A percentile compares a stretch with the other conserved stretches of the same genome.
phyloP scores from a whole-genome alignment of 306 rosid species.

The Malus asiatica region DNA sequence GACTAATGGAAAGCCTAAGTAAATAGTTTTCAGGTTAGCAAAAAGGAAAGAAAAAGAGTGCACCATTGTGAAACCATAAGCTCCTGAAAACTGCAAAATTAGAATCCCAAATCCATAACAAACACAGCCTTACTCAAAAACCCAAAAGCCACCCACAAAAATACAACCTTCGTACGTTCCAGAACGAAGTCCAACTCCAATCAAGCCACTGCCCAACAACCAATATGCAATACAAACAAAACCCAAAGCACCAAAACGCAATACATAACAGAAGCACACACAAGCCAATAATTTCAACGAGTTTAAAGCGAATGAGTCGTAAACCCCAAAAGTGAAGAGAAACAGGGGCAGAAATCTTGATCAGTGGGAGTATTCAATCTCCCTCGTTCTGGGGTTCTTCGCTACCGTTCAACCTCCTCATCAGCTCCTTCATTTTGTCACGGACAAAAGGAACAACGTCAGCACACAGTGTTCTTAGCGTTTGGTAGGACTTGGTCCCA shows the following conservation, averaged over 20 bases:
- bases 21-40: conserved; percentile 15
- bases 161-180: neutral
- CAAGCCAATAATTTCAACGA: neutral
- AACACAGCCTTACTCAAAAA: conserved; percentile 3
- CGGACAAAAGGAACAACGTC: fast-evolving
- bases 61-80: conserved; percentile 8
- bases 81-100: conserved; percentile 7
- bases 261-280: conserved; percentile 3
- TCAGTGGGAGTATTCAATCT: neutral
- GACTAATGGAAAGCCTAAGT: neutral
- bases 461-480: fast-evolving
- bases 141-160: neutral
- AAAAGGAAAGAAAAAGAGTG: neutral
- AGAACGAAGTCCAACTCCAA: conserved; percentile 17
- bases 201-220: neutral
- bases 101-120: conserved; percentile 14
- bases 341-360: conserved; percentile 12
- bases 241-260: neutral
- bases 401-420: too few relatives aligned
- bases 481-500: too few relatives aligned
- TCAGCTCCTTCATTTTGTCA: too few relatives aligned
- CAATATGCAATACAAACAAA: neutral
- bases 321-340: conserved; percentile 26
- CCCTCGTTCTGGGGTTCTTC: too few relatives aligned
- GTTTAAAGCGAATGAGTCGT: conserved; percentile 2